phyloP scores from a whole-genome alignment of 1,284 basidiomycete genomes.

The Ceratobasidium sp. region DNA sequence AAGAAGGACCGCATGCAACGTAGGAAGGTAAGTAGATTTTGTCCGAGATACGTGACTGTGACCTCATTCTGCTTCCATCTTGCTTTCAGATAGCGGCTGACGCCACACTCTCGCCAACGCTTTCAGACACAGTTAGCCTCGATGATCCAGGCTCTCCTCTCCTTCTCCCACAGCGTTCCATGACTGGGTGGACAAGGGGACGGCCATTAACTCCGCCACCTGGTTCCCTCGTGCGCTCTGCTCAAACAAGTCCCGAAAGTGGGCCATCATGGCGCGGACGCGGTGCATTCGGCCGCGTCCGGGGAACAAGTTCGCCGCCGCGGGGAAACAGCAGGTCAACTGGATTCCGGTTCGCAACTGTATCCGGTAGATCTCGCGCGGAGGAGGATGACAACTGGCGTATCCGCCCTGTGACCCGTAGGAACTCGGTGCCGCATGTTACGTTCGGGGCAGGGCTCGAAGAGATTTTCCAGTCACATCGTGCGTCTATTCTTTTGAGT shows the following conservation, averaged over 20 bases:
- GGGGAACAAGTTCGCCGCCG: conserved; percentile 41
- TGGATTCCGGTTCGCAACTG: conserved; percentile 36
- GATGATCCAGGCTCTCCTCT: conserved; percentile 43
- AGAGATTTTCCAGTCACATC: conserved; percentile 25
- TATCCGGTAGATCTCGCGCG: conserved; percentile 22
- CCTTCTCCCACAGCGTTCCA: conserved; percentile 8
- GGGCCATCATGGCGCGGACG: conserved; percentile 31
- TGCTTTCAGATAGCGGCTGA: conserved; percentile 27
- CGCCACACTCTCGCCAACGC: conserved; percentile 42
- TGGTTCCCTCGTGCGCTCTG: conserved; percentile 20
- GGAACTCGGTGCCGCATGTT: conserved; percentile 34
- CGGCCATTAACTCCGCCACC: conserved; percentile 42
- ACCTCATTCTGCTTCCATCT: conserved; percentile 18
- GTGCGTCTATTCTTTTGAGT: conserved; percentile 17
- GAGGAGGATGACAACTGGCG: conserved; percentile 43
- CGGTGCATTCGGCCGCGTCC: conserved; percentile 25
- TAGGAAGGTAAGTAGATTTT: conserved; percentile 32
- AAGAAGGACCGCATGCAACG: conserved; percentile 44
- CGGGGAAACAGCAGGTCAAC: conserved; percentile 24
- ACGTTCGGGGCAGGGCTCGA: conserved; percentile 9
- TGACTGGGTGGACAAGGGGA: conserved; percentile 26
- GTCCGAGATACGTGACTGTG: conserved; percentile 5
- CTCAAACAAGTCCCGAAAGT: conserved; percentile 44
- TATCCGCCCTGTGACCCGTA: conserved; percentile 17
- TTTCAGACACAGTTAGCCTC: conserved; percentile 31